Conservation (phyloP, 805 yeast genomes). For the Hyphopichia homilentoma region DNA sequence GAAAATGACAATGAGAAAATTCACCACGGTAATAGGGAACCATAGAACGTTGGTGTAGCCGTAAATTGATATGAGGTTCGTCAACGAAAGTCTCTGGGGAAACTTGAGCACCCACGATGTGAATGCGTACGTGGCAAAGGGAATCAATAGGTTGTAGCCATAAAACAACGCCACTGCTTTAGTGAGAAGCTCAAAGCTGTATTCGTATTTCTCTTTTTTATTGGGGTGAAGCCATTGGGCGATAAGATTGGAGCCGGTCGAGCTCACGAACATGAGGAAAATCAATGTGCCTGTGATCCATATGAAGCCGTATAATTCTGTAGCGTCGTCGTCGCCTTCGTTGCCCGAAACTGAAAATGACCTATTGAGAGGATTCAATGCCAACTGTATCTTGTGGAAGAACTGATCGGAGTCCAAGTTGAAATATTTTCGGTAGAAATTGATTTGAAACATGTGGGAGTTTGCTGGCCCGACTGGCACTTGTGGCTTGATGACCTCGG, state of each 20-base stretch:
- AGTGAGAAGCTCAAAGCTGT: slow-evolving; percentile 58
- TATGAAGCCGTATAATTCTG: slow-evolving; percentile 80
- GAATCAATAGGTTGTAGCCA: slow-evolving; percentile 70
- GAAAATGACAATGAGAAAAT: slow-evolving; percentile 55
- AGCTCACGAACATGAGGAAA: slow-evolving; percentile 68
- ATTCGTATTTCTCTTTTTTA: slow-evolving; percentile 45
- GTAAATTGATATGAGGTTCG: slow-evolving; percentile 67
- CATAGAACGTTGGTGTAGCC: slow-evolving; percentile 84
- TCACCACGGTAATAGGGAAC: slow-evolving; percentile 74
- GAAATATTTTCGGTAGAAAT: slow-evolving; percentile 62
- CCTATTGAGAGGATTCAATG: slow-evolving; percentile 52
- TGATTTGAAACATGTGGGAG: slow-evolving; percentile 50
- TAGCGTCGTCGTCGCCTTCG: slow-evolving; percentile 33
- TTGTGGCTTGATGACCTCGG: slow-evolving; percentile 24
- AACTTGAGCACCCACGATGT: slow-evolving; percentile 55
- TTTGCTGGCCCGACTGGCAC: slow-evolving; percentile 11
- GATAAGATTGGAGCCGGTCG: slow-evolving; percentile 65
- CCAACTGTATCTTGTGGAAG: slow-evolving; percentile 45
- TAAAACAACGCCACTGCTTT: slow-evolving; percentile 69
- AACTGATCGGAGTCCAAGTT: slow-evolving; percentile 68
- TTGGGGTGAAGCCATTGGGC: slow-evolving; percentile 49
- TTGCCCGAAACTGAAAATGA: slow-evolving; percentile 13
- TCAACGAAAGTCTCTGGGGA: slow-evolving; percentile 44
- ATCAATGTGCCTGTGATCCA: slow-evolving; percentile 89
- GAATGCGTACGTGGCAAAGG: slow-evolving; percentile 49